Evolutionary conservation across 225 moss, liverwort and hornwort species (phyloP), one percentile per base, ranked within the genome.

Genomic region (Sphagnum contortum): DNA sequence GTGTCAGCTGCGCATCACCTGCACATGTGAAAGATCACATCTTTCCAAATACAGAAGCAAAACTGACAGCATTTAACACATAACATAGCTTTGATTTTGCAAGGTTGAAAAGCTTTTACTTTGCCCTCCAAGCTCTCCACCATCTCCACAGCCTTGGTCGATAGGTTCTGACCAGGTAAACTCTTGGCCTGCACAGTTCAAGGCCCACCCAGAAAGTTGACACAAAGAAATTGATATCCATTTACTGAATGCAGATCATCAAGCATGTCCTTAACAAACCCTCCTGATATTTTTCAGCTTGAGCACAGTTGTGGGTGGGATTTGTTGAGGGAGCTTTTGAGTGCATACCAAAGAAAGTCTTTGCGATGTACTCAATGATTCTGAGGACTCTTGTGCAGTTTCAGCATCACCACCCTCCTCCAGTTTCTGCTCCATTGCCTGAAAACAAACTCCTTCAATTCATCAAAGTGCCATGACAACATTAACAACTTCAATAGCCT

Each of bases 91-190:
- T 29, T 29, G 29, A 29, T 29, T 29, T 29, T 29, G 29, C 29
- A 29, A 29, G 29, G 29, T 29, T 55, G 48, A 1, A 62, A 14
- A 49, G 12, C 10, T 44, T 12, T 48, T 76, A 96, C 96, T 92
- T 96, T 98, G 64, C 89, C 96, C 76, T 93, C 96, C 69, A 91
- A 75, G 62, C 80, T 71, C 77, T 98, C 93, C 71, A 90, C 83
- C 71, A 98, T 60, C 60, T 81, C 90, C 55, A 75, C 73, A 67
- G 89, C 83, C 70, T 71, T 82, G 5, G 50, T 68, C 63, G 90
- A 83, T 72, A 90, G 72, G 49, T 55, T 65, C 8, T 64, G 66
- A 12, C 80, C 84, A 59, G 78, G 64, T 72, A 92, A 66, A 50
- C 77, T 81, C 64, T 90, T 89, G 9, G 90, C 92, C 96, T 96